These are phyloP conservation scores for Auriculariales sp. DNA, from an alignment of 768 basidiomycete species.

Conservation along the genomic window DNA sequence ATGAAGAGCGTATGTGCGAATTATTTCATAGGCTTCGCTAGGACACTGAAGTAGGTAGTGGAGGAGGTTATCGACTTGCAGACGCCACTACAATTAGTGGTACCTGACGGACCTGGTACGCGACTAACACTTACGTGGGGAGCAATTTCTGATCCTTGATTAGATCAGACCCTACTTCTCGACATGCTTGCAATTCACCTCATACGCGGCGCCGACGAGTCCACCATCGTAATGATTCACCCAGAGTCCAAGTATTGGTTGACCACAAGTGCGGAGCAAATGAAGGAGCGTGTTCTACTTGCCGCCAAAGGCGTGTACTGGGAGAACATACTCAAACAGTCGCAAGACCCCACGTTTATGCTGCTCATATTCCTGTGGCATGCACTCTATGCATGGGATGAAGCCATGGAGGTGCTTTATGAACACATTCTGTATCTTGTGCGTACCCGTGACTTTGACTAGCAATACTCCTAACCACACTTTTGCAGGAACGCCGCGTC, in stretches of 20 bases:
- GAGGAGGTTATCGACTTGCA: neutral
- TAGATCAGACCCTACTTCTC: neutral
- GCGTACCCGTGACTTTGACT: conserved; percentile 8
- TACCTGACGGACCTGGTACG: neutral
- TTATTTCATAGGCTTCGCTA: too few relatives aligned
- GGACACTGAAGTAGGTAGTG: neutral
- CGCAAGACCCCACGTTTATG: conserved; percentile 38
- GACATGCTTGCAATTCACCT: neutral
- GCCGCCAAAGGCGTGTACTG: conserved; percentile 22
- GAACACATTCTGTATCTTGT: conserved; percentile 36
- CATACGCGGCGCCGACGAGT: neutral
- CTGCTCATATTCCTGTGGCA: conserved; percentile 42
- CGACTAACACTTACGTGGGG: too few relatives aligned
- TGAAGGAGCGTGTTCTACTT: conserved; percentile 6
- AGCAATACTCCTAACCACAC: neutral
- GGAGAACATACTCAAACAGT: conserved; percentile 17
- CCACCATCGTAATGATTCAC: conserved; percentile 16
- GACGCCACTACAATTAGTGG: neutral
- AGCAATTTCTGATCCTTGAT: neutral
- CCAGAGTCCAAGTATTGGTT: conserved; percentile 6
- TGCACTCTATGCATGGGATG: conserved; percentile 47
- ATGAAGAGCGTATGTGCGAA: neutral
- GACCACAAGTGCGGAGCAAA: neutral
- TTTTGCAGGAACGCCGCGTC: conserved; percentile 28
- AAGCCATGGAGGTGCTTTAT: conserved; percentile 38